Conservation (phyloP, 148 eudicot species). For the Suaeda aralocaspica region DNA sequence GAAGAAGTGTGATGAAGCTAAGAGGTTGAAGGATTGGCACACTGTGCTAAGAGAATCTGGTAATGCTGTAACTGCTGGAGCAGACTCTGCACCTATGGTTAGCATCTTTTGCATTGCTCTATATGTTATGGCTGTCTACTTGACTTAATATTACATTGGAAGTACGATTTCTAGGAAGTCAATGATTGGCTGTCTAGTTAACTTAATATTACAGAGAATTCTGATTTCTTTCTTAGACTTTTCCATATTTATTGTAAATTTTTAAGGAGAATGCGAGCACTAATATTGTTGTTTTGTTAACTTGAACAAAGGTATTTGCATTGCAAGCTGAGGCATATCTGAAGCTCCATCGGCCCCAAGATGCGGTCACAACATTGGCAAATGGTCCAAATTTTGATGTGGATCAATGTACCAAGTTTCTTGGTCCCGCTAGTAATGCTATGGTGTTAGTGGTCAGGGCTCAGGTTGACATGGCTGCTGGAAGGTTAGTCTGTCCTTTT, state of each 20-base stretch:
- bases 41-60: conserved; percentile 49
- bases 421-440: conserved; percentile 66
- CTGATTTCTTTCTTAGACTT: too few relatives aligned
- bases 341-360: conserved; percentile 69
- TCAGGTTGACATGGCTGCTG: conserved; percentile 76
- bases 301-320: conserved; percentile 45
- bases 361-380: conserved; percentile 56
- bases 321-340: conserved; percentile 85
- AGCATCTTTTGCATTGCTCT: conserved; percentile 9
- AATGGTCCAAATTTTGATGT: conserved; percentile 60
- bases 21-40: conserved; percentile 77
- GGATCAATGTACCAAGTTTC: conserved; percentile 60
- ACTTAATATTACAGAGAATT: too few relatives aligned
- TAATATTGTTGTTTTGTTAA: conserved; percentile 4
- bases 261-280: not conserved
- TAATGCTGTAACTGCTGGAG: conserved; percentile 64
- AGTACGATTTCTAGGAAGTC: not conserved
- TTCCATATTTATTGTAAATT: too few relatives aligned
- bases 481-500: conserved; percentile 53
- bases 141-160: not conserved
- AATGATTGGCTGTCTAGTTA: too few relatives aligned
- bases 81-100: conserved; percentile 89
- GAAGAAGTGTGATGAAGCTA: conserved; percentile 71
- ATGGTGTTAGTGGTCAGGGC: conserved; percentile 60
- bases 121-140: not conserved